phyloP scores from a whole-genome alignment of 1,139 yeast genomes.

The Hemisphaericaspora subhashii region DNA sequence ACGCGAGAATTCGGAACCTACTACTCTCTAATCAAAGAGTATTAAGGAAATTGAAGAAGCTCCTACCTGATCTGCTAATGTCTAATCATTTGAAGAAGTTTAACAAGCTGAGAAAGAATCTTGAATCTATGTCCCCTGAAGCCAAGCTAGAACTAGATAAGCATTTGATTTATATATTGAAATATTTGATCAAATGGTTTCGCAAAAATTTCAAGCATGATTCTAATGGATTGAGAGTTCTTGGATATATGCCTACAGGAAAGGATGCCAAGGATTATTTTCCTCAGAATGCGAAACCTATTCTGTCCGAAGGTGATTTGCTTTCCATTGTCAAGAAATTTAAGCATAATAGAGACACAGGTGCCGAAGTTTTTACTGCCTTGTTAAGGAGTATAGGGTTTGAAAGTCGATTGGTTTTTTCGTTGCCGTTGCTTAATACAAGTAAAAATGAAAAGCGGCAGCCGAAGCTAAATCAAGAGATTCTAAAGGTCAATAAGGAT shows the following conservation, averaged over 20 bases:
- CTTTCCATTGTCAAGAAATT: constrained; percentile 24
- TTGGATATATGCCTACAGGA: constrained; percentile 28
- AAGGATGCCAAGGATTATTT: constrained; percentile 18
- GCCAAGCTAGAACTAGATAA: constrained; percentile 18
- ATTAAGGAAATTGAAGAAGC: constrained; percentile 24
- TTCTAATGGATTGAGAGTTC: constrained; percentile 35
- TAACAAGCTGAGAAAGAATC: constrained; percentile 12
- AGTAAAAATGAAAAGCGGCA: constrained; percentile 18
- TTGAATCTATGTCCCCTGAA: neutral
- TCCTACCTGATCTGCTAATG: constrained; percentile 27
- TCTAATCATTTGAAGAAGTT: constrained; percentile 21
- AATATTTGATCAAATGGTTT: constrained; percentile 40
- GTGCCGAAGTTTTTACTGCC: constrained; percentile 37
- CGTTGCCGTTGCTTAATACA: constrained; percentile 31
- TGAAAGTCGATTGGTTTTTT: constrained; percentile 33
- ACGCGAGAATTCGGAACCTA: constrained; percentile 26
- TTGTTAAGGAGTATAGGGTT: constrained; percentile 33
- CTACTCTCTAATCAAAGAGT: constrained; percentile 23
- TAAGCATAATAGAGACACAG: constrained; percentile 38
- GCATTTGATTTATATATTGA: constrained; percentile 31
- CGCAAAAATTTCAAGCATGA: constrained; percentile 34
- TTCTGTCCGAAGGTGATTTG: constrained; percentile 16
- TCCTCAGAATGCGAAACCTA: constrained; percentile 21
- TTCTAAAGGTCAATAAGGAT: constrained; percentile 29
- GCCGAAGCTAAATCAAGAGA: constrained; percentile 25